phyloP scores from a whole-genome alignment of 2,329 filamentous ascomycete genomes.

The Pseudocercospora cruenta region DNA sequence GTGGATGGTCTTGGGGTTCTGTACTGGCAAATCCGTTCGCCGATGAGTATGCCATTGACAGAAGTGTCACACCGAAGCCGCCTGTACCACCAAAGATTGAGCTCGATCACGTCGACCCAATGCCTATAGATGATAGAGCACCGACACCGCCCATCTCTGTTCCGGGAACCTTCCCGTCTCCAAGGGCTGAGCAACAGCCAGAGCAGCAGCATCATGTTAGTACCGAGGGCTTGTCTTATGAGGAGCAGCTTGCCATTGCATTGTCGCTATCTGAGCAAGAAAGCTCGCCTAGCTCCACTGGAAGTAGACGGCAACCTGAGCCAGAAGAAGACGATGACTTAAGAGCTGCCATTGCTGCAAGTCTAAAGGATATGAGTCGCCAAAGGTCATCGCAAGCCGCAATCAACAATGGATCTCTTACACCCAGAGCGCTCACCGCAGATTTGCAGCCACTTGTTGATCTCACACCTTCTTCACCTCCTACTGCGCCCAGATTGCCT shows the following conservation, averaged over 20 bases:
- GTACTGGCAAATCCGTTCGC: conserved; percentile 50
- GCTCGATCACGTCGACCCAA: conserved; percentile 37
- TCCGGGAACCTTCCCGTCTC: conserved; percentile 25
- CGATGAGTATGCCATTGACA: conserved; percentile 45
- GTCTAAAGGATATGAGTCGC: conserved; percentile 35
- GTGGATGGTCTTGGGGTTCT: conserved; percentile 47
- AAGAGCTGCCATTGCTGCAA: conserved; percentile 40
- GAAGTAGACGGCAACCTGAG: conserved; percentile 27
- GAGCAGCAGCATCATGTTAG: conserved; percentile 21
- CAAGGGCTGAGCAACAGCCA: conserved; percentile 9
- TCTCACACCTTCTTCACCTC: conserved; percentile 31
- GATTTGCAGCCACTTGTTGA: conserved; percentile 33
- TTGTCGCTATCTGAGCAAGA: conserved; percentile 42
- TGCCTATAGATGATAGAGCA: conserved; percentile 18
- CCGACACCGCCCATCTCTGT: conserved; percentile 27
- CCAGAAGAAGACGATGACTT: conserved; percentile 35
- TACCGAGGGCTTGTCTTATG: conserved; percentile 36
- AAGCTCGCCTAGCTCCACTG: conserved; percentile 28
- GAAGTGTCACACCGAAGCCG: conserved; percentile 48
- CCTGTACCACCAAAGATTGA: conserved; percentile 51
- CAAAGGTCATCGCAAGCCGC: conserved; percentile 32
- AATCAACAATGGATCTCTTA: conserved; percentile 17
- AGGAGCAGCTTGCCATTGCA: conserved; percentile 43
- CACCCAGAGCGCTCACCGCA: conserved; percentile 17
- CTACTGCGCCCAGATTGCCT: conserved; percentile 16